These are phyloP conservation scores for Beta macrorhiza DNA, from an alignment of 179 eudicot species.

Conservation along the genomic window DNA sequence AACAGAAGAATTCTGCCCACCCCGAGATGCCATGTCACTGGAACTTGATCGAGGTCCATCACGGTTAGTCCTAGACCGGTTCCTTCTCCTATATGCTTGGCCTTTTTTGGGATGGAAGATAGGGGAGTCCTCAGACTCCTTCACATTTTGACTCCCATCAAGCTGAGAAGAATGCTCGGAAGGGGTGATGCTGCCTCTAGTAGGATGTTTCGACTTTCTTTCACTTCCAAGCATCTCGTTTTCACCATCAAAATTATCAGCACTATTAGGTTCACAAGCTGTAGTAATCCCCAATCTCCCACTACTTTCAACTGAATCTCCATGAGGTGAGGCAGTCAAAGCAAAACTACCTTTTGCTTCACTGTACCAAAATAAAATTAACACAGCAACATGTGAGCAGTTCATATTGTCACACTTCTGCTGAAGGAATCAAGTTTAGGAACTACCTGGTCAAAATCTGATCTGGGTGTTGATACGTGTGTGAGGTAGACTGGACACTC, in stretches of 20 bases:
- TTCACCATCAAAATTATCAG: constrained; percentile 94
- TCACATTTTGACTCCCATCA: constrained; percentile 52
- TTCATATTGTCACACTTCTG: constrained; percentile 11
- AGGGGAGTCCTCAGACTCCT: constrained; percentile 63
- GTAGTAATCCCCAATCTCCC: constrained; percentile 63
- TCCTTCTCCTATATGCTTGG: constrained; percentile 80
- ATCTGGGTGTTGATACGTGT: constrained; percentile 67
- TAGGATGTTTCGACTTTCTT: constrained; percentile 41
- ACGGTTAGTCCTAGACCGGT: constrained; percentile 69
- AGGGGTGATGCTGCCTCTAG: constrained; percentile 41
- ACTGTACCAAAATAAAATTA: constrained; percentile 42
- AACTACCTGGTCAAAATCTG: constrained; percentile 68
- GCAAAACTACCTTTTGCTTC: constrained; percentile 98
- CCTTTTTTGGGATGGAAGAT: constrained; percentile 61
- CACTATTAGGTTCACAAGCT: constrained; percentile 78
- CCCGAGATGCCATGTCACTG: constrained; percentile 49
- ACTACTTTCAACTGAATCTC: constrained; percentile 97
- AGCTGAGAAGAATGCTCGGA: constrained; percentile 61
- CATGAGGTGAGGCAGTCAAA: constrained; percentile 78
- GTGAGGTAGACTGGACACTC: constrained; percentile 91
- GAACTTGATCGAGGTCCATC: constrained; percentile 72
- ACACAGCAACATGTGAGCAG: constrained; percentile 8
- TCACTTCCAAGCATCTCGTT: constrained; percentile 53
- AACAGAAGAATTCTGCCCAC: constrained; percentile 48
- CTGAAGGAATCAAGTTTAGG: constrained; percentile 1